These are phyloP conservation scores for Malassezia yamatoensis DNA, from an alignment of 1,284 basidiomycete species.

Conservation along the genomic window DNA sequence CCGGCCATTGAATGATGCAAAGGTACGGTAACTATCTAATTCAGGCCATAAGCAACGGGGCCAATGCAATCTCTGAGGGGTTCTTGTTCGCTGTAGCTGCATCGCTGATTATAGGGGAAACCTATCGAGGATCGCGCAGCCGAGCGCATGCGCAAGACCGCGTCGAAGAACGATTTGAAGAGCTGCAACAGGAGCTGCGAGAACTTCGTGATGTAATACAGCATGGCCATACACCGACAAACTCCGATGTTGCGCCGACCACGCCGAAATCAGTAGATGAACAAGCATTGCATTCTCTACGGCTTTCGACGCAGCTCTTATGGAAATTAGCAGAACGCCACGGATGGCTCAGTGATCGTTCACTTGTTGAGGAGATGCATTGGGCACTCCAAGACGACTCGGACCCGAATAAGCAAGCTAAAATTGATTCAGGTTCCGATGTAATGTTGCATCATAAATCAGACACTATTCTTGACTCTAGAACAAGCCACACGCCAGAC, in stretches of 20 bases:
- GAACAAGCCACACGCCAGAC: neutral
- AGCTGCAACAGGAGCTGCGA: constrained; percentile 23
- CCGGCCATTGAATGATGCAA: constrained; percentile 44
- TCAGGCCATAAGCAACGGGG: constrained; percentile 31
- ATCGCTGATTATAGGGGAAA: constrained; percentile 40
- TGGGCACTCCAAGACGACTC: constrained; percentile 10
- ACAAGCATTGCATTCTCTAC: neutral
- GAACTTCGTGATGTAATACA: constrained; percentile 8
- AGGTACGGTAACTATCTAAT: constrained; percentile 3
- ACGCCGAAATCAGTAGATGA: neutral
- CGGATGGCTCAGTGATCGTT: constrained; percentile 8
- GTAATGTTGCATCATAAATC: too few relatives aligned
- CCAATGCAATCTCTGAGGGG: constrained; percentile 41
- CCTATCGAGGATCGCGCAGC: constrained; percentile 34
- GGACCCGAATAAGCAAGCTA: neutral
- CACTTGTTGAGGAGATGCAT: neutral
- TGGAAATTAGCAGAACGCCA: constrained; percentile 12
- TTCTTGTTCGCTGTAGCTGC: constrained; percentile 44
- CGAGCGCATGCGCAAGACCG: constrained; percentile 35
- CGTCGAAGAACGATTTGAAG: constrained; percentile 30
- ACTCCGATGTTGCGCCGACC: neutral
- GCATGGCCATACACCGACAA: neutral
- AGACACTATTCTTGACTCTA: too few relatives aligned
- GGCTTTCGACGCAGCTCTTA: neutral
- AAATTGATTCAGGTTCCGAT: neutral